Base-by-base conservation (phyloP, 169 alveolate species). In the Fabrea salina region DNA sequence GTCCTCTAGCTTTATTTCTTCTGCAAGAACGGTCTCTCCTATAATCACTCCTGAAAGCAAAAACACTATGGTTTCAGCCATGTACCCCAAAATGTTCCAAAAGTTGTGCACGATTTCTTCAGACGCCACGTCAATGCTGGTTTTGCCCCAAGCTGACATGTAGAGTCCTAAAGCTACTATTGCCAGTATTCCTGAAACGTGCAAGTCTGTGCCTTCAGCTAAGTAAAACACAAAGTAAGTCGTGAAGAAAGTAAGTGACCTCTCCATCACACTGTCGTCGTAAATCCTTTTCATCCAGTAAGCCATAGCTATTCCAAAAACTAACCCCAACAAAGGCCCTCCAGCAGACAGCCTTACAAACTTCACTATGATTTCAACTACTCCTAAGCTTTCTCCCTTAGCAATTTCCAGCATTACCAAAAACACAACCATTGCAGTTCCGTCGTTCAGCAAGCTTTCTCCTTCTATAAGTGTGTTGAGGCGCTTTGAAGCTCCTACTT, bases 381-480 rank as follows among this genome's bases (percentile, higher is more conserved):
- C 80, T 5, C 53, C 37, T 11, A 71, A 51, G 25, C 71, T 82
- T 51, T 71, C 86, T 39, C 88, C 91, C 44, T 70, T 76, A 7
- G 70, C 82, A 22, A 75, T 51, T 37, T 67, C 80, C 22, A 74
- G 41, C n/a, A 86, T 68, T 13, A 82, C 79, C 3, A 53, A 25
- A 49, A 79, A 88, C 76, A 85, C 53, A n/a, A 88, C 93, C 83
- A 82, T 61, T 6, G 90, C 91, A 27, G 89, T 86, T 16, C 89
- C 93, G 70, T 82, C 93, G 49, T 88, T 88, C 0, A 85, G 67
- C 51, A 85, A 64, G 5, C 80, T 72, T 76, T 88, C 91, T 25
- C 92, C 89, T 72, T 86, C 87, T 37, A 86, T 76, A 22, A 86
- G 41, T 0, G 82, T 71, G 4, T 84, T 51, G 25, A 82, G 68